phyloP scores from a whole-genome alignment of 805 yeast species.

The Wickerhamiella musiphila region DNA sequence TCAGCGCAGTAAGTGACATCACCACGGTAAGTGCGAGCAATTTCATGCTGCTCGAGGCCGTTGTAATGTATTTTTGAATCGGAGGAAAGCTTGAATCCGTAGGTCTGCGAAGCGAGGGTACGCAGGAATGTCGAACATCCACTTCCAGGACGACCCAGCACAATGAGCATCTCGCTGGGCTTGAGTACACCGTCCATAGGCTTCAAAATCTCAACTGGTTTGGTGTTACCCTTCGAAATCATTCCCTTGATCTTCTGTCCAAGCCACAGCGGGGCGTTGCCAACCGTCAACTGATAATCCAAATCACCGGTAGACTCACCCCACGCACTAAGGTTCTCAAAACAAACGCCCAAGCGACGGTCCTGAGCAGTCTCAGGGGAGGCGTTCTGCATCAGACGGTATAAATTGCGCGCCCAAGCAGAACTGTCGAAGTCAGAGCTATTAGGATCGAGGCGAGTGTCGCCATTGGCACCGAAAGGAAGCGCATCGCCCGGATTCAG shows the following conservation, averaged over 20 bases:
- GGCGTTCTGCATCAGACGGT: slow-evolving; percentile 33
- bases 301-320: slow-evolving; percentile 43
- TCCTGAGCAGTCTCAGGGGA: slow-evolving; percentile 45
- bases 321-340: slow-evolving; percentile 39
- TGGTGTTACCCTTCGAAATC: slow-evolving; percentile 1
- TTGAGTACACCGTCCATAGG: slow-evolving; percentile 26
- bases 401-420: slow-evolving; percentile 48
- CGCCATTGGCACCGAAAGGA: slow-evolving; percentile 11
- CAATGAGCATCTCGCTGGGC: slow-evolving; percentile 55
- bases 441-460: slow-evolving; percentile 40
- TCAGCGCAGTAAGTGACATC: slow-evolving; percentile 28
- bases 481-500: not conserved
- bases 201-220: slow-evolving; percentile 12
- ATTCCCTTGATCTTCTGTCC: slow-evolving; percentile 14
- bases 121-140: slow-evolving; percentile 61
- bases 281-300: slow-evolving; percentile 47
- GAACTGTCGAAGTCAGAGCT: slow-evolving; percentile 36
- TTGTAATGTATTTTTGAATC: slow-evolving; percentile 42
- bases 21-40: slow-evolving; percentile 39
- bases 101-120: slow-evolving; percentile 42
- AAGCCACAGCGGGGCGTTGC: slow-evolving; percentile 24
- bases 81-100: slow-evolving; percentile 28
- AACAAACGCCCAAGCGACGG: slow-evolving; percentile 43
- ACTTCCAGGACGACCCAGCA: slow-evolving; percentile 61
- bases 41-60: slow-evolving; percentile 40